phyloP scores from a whole-genome alignment of 495 filamentous ascomycete species.

The Jackrogersella multiformis region DNA sequence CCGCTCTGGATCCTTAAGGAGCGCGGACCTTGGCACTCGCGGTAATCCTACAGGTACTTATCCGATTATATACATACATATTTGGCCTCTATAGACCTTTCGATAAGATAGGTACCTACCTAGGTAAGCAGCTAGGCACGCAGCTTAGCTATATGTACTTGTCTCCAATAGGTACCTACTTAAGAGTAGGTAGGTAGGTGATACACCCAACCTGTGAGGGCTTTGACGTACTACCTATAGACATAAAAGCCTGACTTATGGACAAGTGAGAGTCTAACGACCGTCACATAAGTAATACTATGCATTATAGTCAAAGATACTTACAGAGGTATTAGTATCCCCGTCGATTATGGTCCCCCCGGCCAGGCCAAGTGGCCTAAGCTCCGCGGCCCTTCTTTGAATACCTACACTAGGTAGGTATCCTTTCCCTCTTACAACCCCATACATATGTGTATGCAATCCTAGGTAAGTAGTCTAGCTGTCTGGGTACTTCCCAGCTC shows the following conservation, averaged over 20 bases:
- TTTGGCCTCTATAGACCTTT: not conserved
- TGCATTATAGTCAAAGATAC: no score
- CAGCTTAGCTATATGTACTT: no score
- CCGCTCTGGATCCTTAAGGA: constrained; percentile 29
- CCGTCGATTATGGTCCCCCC: not conserved
- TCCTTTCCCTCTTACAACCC: no score
- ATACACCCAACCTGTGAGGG: not conserved
- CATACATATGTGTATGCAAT: no score
- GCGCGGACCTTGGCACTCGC: constrained; percentile 23
- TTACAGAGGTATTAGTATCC: constrained; percentile 5
- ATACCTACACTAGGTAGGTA: constrained; percentile 6
- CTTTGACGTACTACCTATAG: not conserved
- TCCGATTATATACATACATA: constrained; percentile 10
- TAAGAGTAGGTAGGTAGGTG: not conserved
- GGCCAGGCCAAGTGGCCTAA: constrained; percentile 1
- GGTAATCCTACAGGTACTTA: constrained; percentile 13
- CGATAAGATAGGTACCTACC: no score
- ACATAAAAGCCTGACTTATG: not conserved
- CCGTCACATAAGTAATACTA: not conserved
- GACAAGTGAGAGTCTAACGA: not conserved
- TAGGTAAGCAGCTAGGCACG: no score
- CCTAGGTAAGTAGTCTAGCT: no score
- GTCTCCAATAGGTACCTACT: no score
- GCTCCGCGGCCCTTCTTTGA: constrained; percentile 8
- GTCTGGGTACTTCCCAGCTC: constrained; percentile 6